Percentiles rank a stretch among this genome's conserved stretches.
Conservation (phyloP, 495 filamentous ascomycete species). For the Rusavskia elegans region DNA sequence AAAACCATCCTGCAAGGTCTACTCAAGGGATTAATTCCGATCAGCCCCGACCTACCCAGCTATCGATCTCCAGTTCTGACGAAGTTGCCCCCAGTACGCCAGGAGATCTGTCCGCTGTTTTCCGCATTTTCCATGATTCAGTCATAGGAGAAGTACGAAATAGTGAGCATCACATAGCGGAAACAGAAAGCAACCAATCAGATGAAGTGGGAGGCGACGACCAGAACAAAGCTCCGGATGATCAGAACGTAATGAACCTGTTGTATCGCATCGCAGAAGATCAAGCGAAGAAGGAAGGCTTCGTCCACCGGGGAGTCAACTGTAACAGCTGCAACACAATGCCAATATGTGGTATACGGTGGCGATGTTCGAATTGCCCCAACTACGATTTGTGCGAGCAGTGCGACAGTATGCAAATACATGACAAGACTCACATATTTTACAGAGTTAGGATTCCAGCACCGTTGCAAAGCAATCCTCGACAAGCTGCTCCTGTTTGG, state of each 20-base stretch:
- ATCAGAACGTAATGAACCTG: slow-evolving; percentile 56
- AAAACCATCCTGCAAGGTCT: neutral
- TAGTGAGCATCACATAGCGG: slow-evolving; percentile 16
- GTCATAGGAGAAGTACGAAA: neutral
- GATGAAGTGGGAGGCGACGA: slow-evolving; percentile 33
- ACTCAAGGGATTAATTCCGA: neutral
- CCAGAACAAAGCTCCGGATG: slow-evolving; percentile 41
- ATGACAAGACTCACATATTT: slow-evolving; percentile 88
- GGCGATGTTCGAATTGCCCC: slow-evolving; percentile 80
- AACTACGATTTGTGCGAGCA: slow-evolving; percentile 86
- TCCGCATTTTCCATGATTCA: neutral
- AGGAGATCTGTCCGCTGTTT: neutral
- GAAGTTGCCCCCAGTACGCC: neutral
- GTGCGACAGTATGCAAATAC: slow-evolving; percentile 71
- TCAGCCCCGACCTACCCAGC: neutral
- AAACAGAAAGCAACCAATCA: slow-evolving; percentile 43
- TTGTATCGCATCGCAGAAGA: slow-evolving; percentile 73
- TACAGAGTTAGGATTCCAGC: slow-evolving; percentile 76
- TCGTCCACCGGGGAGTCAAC: slow-evolving; percentile 83
- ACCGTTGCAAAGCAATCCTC: slow-evolving; percentile 47
- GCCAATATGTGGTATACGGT: slow-evolving; percentile 82
- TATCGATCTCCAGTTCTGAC: neutral
- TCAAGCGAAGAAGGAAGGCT: slow-evolving; percentile 65
- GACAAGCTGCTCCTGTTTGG: slow-evolving; percentile 62
- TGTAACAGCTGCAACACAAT: slow-evolving; percentile 76